Evolutionary conservation across 2,329 filamentous ascomycete species (phyloP), one percentile per base, ranked within the genome.

Genomic region (Camillea tinctor): DNA sequence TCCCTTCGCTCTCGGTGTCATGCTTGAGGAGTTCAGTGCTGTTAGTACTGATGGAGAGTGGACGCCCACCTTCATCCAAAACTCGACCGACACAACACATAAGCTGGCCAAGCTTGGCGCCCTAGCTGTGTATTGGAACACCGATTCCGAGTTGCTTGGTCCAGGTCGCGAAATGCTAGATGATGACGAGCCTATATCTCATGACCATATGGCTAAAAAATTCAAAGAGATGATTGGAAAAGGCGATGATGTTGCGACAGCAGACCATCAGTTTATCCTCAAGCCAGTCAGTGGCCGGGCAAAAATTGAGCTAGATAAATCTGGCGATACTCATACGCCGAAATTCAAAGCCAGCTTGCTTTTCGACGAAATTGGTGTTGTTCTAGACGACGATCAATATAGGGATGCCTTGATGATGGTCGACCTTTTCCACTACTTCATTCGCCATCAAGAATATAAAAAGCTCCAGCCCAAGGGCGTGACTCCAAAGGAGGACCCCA

Each of bases 361-460:
- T 1, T 99, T 99, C 69, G 94, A 99, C 71, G 96, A 99, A 72
- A 93, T 99, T 60, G 95, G 96, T 55, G 89, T 99, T 64, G 91
- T 98, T n/a, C 84, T 99, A 30, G 96, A 99, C 68, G 94, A 99
- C 66, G 87, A 97, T 66, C 95, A 99, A 74, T 99, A 99, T 73
- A 90, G 96, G 26, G 95, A 99, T 77, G 92, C 90, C 4, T 79
- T 99, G 60, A 99, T 99, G 95, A 91, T 99, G 80, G 91, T 98
- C 1, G 95, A 99, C 73, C 81, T 98, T 2, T 99, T 99, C 80
- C 95, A 99, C 75, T 98, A 97, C 77, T 99, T 98, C 75, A 91
- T 97, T 68, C 89, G 94, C 30, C 95, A 99, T 67, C 95, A 98
- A 74, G 94, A 99, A 74, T 97, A 98, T 79, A 96, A 96, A 73